These are phyloP conservation scores for Rhizopus microsporus DNA, from an alignment of 371 early-diverging fungal genomes.

Conservation along the genomic window DNA sequence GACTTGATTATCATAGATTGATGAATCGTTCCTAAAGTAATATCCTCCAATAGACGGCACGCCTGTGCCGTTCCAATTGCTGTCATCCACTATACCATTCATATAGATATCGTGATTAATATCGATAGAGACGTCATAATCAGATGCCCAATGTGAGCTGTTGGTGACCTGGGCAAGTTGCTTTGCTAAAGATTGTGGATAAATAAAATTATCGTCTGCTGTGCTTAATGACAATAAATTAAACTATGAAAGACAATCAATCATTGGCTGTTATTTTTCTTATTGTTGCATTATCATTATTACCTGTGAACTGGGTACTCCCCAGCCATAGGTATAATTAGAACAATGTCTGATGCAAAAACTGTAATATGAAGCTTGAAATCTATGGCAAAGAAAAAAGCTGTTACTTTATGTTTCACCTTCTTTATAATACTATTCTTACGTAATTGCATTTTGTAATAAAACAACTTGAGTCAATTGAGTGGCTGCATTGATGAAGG, in stretches of 20 bases:
- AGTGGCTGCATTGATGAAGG: slow-evolving; percentile 20
- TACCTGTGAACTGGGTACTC: slow-evolving; percentile 38
- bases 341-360: slow-evolving; percentile 33
- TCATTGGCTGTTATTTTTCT: background rate
- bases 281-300: background rate
- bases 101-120: slow-evolving; percentile 40
- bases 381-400: slow-evolving; percentile 10
- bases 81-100: slow-evolving; percentile 15
- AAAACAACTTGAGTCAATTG: slow-evolving; percentile 26
- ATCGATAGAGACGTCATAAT: slow-evolving; percentile 29
- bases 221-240: slow-evolving; percentile 17
- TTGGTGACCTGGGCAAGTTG: slow-evolving; percentile 26
- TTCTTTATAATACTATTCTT: background rate
- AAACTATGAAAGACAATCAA: slow-evolving; percentile 21
- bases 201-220: slow-evolving; percentile 36
- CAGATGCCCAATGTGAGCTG: slow-evolving; percentile 24
- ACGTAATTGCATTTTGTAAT: slow-evolving; percentile 29
- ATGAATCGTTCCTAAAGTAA: slow-evolving; percentile 25
- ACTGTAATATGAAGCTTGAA: slow-evolving; percentile 33
- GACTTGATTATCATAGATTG: slow-evolving; percentile 29
- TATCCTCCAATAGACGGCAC: slow-evolving; percentile 23
- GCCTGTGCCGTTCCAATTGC: slow-evolving; percentile 20
- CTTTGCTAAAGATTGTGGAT: slow-evolving; percentile 40
- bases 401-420: background rate
- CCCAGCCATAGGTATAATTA: slow-evolving; percentile 37